Conservation (phyloP, 768 basidiomycete species). For the Tylopilus felleus region DNA sequence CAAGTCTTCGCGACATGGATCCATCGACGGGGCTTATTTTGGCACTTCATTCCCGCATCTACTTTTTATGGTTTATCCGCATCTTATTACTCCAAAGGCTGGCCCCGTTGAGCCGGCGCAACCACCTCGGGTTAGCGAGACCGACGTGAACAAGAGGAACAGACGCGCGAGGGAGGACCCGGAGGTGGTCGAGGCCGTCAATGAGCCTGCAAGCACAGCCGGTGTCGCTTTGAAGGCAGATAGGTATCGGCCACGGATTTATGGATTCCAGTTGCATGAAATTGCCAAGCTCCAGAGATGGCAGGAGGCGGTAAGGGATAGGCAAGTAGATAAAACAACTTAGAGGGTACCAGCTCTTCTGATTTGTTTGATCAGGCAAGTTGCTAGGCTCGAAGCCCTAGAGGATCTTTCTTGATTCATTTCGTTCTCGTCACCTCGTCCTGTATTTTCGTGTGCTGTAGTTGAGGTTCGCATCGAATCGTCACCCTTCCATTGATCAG, state of each 20-base stretch:
- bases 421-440: background rate
- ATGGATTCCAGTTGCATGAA: slow-evolving; percentile 96
- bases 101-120: slow-evolving; percentile 43
- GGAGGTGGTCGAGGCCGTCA: slow-evolving; percentile 51
- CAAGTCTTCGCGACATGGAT: slow-evolving; percentile 94
- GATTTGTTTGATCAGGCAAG: slow-evolving; percentile 37
- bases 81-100: slow-evolving; percentile 82
- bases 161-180: slow-evolving; percentile 55
- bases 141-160: slow-evolving; percentile 33
- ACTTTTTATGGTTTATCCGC: slow-evolving; percentile 94
- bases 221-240: slow-evolving; percentile 86
- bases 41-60: slow-evolving; percentile 98
- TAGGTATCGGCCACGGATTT: slow-evolving; percentile 87
- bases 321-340: slow-evolving; percentile 38
- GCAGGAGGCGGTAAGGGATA: slow-evolving; percentile 91
- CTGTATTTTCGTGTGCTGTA: slow-evolving; percentile 9
- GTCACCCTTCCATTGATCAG: background rate
- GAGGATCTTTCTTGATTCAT: slow-evolving; percentile 33
- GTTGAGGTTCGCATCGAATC: slow-evolving; percentile 1
- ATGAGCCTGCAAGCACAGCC: slow-evolving; percentile 73
- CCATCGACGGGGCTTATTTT: slow-evolving; percentile 98
- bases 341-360: background rate
- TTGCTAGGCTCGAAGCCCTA: slow-evolving; percentile 47
- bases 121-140: slow-evolving; percentile 25
- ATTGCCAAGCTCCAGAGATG: slow-evolving; percentile 90